A percentile compares a stretch with the other conserved stretches of the same genome.
Evolutionary conservation across 2,329 filamentous ascomycete species (phyloP).

Genomic region (Fusarium haematococcum): DNA sequence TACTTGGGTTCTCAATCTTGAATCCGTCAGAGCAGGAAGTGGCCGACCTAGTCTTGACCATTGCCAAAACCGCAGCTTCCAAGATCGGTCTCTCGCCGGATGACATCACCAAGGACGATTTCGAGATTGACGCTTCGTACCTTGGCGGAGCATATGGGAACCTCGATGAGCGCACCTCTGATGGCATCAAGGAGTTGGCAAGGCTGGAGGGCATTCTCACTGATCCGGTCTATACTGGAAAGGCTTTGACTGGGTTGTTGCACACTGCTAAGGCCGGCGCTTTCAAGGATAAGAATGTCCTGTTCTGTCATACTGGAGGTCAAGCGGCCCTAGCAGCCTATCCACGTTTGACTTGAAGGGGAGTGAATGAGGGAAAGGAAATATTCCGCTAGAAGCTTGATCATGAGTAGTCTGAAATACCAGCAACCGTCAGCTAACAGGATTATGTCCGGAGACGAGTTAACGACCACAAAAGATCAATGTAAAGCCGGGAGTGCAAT

Average conservation of each 20-base stretch:
- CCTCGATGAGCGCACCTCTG: conserved; percentile 3
- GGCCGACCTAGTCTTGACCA: conserved; percentile 10
- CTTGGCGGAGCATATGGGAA: conserved; percentile 22
- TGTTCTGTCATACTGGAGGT: conserved; percentile 28
- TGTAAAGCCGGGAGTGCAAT: background rate
- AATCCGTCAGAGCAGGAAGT: background rate
- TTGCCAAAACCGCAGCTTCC: conserved; percentile 17
- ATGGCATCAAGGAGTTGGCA: conserved; percentile 21
- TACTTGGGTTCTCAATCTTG: conserved; percentile 22
- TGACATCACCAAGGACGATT: conserved; percentile 20
- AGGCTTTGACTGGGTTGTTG: conserved; percentile 20
- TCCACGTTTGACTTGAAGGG: background rate
- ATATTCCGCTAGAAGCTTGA: too few species aligned
- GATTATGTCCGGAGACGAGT: background rate
- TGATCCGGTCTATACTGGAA: conserved; percentile 29
- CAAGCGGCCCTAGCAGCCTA: conserved; percentile 24
- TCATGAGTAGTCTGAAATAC: background rate
- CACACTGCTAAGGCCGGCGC: background rate
- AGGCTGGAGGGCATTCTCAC: conserved; percentile 27
- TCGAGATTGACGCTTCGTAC: conserved; percentile 18
- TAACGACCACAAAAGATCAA: background rate
- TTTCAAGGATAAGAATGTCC: conserved; percentile 9
- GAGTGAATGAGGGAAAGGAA: background rate
- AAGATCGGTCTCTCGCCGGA: conserved; percentile 15
- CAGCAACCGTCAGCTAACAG: background rate